Evolutionary conservation across 371 early-diverging fungal genomes (phyloP).

Genomic region (Mortierella sp.): DNA sequence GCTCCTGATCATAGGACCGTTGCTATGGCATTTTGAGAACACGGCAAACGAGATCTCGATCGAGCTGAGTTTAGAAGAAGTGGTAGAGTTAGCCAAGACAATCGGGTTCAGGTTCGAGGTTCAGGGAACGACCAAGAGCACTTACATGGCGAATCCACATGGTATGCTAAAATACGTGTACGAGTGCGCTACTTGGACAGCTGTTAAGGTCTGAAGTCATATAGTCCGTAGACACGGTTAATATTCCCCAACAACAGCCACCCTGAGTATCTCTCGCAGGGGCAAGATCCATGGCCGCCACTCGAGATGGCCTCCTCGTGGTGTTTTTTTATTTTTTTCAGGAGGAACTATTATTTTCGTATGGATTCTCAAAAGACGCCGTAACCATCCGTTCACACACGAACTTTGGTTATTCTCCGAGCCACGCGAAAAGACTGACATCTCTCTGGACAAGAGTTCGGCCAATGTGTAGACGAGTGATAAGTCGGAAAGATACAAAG

Average conservation of each 20-base stretch:
- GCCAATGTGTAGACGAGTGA: too few species aligned
- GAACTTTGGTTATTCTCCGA: too few species aligned
- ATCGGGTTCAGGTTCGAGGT: constrained; percentile 83
- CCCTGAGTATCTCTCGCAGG: constrained; percentile 4
- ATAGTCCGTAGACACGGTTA: neutral
- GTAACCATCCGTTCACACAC: neutral
- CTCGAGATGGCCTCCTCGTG: too few species aligned
- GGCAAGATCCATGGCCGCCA: constrained; percentile 54
- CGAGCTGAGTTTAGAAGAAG: constrained; percentile 88
- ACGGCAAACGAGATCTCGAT: constrained; percentile 79
- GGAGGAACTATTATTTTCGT: constrained; percentile 55
- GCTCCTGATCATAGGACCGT: constrained; percentile 71
- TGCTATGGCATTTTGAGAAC: constrained; percentile 94
- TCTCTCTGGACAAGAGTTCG: too few species aligned
- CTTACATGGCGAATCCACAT: constrained; percentile 80
- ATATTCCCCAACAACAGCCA: neutral
- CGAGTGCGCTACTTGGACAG: constrained; percentile 72
- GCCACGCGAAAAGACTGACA: too few species aligned
- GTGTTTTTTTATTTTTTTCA: constrained; percentile 52
- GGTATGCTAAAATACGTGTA: constrained; percentile 89
- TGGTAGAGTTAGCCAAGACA: constrained; percentile 68
- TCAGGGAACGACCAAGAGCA: constrained; percentile 64
- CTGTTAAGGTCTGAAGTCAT: constrained; percentile 54
- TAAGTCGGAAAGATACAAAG: neutral
- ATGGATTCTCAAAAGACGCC: constrained; percentile 55